Percentiles rank a stretch among this genome's conserved stretches.
Conservation (phyloP, 495 filamentous ascomycete species). For the Podospora tetraspora region DNA sequence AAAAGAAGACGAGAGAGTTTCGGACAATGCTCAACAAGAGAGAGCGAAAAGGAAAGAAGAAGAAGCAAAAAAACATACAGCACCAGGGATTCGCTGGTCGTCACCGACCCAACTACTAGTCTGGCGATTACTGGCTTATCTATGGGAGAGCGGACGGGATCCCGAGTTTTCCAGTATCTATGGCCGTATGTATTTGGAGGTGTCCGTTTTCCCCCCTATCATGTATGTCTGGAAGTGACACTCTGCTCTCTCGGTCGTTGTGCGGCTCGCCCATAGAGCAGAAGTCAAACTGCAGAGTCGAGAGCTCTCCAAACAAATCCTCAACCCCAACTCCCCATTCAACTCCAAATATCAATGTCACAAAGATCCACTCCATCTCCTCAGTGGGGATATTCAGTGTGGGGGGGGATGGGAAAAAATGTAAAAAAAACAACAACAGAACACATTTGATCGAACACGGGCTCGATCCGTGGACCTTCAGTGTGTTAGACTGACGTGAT, state of each 20-base stretch:
- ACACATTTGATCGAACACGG: constrained; percentile 5
- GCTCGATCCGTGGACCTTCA: constrained; percentile 3
- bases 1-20: no score
- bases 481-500: constrained; percentile 9
- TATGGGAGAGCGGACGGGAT: constrained; percentile 51
- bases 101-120: constrained; percentile 39
- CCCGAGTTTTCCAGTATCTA: constrained; percentile 23
- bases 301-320: background rate
- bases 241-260: background rate
- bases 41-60: no score
- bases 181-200: constrained; percentile 1
- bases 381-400: background rate
- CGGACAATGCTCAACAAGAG: no score
- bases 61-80: constrained; percentile 34
- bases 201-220: background rate
- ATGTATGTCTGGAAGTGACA: background rate
- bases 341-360: background rate
- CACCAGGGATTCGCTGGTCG: constrained; percentile 33
- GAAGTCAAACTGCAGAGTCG: background rate
- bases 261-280: no score
- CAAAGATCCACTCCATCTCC: background rate
- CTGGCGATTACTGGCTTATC: constrained; percentile 31
- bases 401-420: background rate
- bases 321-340: background rate
- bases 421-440: background rate